Conservation (phyloP, 331 rosid species). For the Telfairia occidentalis region DNA sequence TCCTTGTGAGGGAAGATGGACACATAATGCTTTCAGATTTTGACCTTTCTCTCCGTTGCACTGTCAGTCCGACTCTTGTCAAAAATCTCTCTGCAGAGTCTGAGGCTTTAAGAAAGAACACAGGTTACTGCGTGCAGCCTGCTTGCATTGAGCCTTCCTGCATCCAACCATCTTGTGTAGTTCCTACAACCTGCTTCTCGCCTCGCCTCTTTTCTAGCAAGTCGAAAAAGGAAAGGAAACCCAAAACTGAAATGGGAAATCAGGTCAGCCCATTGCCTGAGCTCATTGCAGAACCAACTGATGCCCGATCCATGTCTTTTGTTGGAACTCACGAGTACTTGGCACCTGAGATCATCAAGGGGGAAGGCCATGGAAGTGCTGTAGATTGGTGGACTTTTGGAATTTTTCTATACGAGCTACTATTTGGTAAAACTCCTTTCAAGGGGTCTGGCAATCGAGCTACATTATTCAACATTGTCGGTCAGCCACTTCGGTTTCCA, state of each 20-base stretch:
- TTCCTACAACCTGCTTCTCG: constrained; percentile 84
- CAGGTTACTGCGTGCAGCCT: constrained; percentile 75
- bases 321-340: constrained; percentile 90
- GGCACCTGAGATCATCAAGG: constrained; percentile 92
- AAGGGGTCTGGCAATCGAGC: constrained; percentile 93
- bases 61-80: constrained; percentile 83
- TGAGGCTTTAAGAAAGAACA: constrained; percentile 56
- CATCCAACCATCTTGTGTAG: constrained; percentile 92
- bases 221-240: constrained; percentile 77
- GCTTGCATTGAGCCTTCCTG: constrained; percentile 91
- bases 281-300: constrained; percentile 90
- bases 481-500: constrained; percentile 81
- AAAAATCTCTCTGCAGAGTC: constrained; percentile 48
- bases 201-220: constrained; percentile 84
- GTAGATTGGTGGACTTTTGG: constrained; percentile 99
- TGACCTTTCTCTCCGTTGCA: constrained; percentile 82
- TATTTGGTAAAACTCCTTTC: constrained; percentile 91
- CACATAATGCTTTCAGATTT: constrained; percentile 95
- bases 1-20: constrained; percentile 88
- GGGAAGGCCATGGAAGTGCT: constrained; percentile 96
- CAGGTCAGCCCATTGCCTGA: constrained; percentile 86
- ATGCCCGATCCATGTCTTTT: constrained; percentile 91
- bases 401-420: constrained; percentile 71
- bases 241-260: constrained; percentile 65
- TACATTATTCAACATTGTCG: constrained; percentile 75